phyloP scores from a whole-genome alignment of 306 rosid genomes.

The Trifolium dubium region DNA sequence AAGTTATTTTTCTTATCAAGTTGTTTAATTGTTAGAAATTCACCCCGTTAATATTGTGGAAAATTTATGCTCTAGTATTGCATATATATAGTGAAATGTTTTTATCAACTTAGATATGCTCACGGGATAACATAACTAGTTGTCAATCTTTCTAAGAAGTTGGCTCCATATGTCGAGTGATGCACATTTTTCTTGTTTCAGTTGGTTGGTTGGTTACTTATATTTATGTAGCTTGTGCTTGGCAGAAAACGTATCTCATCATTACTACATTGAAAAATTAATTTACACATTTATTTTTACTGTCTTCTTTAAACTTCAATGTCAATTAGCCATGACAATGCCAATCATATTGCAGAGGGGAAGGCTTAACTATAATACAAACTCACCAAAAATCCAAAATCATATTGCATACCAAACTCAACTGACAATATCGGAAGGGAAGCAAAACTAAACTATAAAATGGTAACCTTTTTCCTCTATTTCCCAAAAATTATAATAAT shows the following conservation, averaged over 20 bases:
- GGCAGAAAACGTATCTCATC: background rate
- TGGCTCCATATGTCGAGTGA: background rate
- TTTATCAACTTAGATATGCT: too few species aligned
- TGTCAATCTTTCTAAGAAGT: too few species aligned
- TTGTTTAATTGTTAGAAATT: too few species aligned
- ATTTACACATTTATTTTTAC: background rate
- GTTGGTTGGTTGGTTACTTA: background rate
- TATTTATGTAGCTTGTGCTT: too few species aligned
- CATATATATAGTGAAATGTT: too few species aligned
- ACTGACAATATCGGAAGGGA: slow-evolving; percentile 28
- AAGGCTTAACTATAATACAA: background rate
- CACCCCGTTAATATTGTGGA: too few species aligned
- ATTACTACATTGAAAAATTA: background rate
- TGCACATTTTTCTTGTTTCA: slow-evolving; percentile 2
- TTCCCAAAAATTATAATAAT: slow-evolving; percentile 20
- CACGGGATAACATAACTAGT: too few species aligned
- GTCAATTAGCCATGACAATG: background rate
- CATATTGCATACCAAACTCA: slow-evolving; percentile 36
- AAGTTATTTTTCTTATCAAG: too few species aligned
- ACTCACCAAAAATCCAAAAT: slow-evolving; percentile 41
- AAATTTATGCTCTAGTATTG: too few species aligned
- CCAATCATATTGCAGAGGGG: background rate
- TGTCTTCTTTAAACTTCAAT: background rate
- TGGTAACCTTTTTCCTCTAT: slow-evolving; percentile 21
- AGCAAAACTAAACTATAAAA: slow-evolving; percentile 2